These are phyloP conservation scores for Tylopilus balloui DNA, from an alignment of 768 basidiomycete species.

Conservation along the genomic window DNA sequence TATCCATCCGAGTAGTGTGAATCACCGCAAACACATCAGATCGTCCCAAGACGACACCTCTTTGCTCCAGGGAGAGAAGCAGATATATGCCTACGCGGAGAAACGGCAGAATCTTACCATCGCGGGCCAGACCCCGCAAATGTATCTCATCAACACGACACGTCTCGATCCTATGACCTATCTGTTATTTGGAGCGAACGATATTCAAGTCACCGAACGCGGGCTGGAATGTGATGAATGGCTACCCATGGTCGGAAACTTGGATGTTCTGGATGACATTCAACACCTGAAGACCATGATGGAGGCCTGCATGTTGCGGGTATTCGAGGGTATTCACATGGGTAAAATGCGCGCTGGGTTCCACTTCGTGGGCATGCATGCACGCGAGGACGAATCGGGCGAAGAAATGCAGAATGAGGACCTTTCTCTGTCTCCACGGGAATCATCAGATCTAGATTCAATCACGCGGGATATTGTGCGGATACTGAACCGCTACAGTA, in stretches of 20 bases:
- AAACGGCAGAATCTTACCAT: conserved; percentile 73
- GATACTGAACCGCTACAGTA: conserved; percentile 66
- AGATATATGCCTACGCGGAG: conserved; percentile 77
- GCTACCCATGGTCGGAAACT: conserved; percentile 76
- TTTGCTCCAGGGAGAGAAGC: conserved; percentile 47
- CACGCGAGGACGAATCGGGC: conserved; percentile 50
- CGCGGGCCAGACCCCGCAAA: conserved; percentile 47
- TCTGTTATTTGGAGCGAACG: conserved; percentile 85
- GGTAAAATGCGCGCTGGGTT: conserved; percentile 31
- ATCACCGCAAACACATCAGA: conserved; percentile 53
- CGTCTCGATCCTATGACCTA: conserved; percentile 86
- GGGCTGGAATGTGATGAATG: conserved; percentile 88
- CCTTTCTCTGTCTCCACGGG: conserved; percentile 56
- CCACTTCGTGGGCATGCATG: conserved; percentile 33
- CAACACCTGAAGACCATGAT: conserved; percentile 73
- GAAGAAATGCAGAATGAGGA: conserved; percentile 44
- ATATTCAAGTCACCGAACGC: conserved; percentile 60
- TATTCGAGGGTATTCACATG: conserved; percentile 77
- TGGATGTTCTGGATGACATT: conserved; percentile 76
- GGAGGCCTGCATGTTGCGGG: conserved; percentile 81
- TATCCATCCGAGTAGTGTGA: conserved; percentile 86
- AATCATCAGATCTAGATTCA: conserved; percentile 70
- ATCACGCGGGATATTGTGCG: conserved; percentile 71
- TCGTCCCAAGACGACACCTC: conserved; percentile 18
- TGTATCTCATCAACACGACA: conserved; percentile 74